Evolutionary conservation across 2,329 filamentous ascomycete genomes (phyloP), one percentile per base, ranked within the genome.

Genomic region (Xylariaceae sp.): DNA sequence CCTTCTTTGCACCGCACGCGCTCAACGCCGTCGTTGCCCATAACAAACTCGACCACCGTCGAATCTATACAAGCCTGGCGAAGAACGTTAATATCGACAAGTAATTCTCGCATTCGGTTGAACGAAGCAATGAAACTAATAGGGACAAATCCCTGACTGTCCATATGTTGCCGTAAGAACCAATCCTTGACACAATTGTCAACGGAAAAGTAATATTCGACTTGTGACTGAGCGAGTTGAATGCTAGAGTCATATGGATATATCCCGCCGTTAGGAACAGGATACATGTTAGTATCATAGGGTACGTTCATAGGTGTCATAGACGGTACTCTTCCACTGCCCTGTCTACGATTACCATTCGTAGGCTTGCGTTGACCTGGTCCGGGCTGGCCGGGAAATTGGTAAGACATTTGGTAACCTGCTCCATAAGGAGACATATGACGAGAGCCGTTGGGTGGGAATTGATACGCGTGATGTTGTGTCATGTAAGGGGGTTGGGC

Each of bases 131-230:
- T 88, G 56, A 96, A 84, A 29, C 83, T 81, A 48, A 99, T 78
- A 47, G 86, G 87, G 12, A 97, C 93, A 69, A 93, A 98, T 16
- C 95, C 95, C 73, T 98, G 91, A 1, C 90, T 91, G 71, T 99
- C 94, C 95, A 99, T 98, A 67, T 93, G 88, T 68, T 86, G 87
- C 55, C 95, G 88, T 57, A 99, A 81, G 74, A 87, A 98, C 69
- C 91, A 82, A 70, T 99, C 95, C 76, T 96, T 97, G 82, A 91
- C 90, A 46, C 98, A 82, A 72, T 99, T 99, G 69, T 97, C 91
- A 24, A 96, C 84, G 0, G 94, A 98, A 76, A 99, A 96, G 76
- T 99, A 99, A 78, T 97, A 99, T 69, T 96, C 92, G 33, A 92
- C 83, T 70, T 83, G 78, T 63, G 71, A 72, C 52, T 76, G 71